Conservation (phyloP, 2,329 filamentous ascomycete species). For the Ceratocystis alfenasii region DNA sequence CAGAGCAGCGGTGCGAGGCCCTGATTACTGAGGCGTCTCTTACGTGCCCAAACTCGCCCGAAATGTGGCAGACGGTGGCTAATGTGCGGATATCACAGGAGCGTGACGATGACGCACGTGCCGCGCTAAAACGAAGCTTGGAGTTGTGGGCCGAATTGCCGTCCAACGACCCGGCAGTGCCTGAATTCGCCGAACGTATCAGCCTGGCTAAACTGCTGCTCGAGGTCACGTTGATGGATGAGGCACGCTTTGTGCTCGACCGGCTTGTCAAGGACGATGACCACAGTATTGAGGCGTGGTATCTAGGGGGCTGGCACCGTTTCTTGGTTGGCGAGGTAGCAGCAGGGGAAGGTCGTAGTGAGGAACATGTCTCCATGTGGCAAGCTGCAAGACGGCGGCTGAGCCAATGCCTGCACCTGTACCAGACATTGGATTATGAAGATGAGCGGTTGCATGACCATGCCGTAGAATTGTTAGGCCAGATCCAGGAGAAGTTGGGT, state of each 20-base stretch:
- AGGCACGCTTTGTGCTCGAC: slow-evolving; percentile 76
- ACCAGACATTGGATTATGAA: slow-evolving; percentile 67
- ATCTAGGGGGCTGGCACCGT: slow-evolving; percentile 87
- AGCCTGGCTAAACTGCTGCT: slow-evolving; percentile 75
- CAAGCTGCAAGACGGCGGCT: slow-evolving; percentile 73
- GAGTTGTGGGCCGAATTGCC: slow-evolving; percentile 71
- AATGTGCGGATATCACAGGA: slow-evolving; percentile 86
- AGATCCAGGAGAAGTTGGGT: slow-evolving; percentile 53
- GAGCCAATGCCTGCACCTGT: slow-evolving; percentile 68
- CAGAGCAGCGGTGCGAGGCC: slow-evolving; percentile 74
- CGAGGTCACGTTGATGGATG: slow-evolving; percentile 75
- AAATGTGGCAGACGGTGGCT: slow-evolving; percentile 90
- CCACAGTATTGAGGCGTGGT: slow-evolving; percentile 90
- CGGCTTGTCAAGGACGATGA: slow-evolving; percentile 80
- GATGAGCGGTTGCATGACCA: slow-evolving; percentile 68
- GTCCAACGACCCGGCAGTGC: slow-evolving; percentile 58
- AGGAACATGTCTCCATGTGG: slow-evolving; percentile 38
- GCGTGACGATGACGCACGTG: slow-evolving; percentile 63
- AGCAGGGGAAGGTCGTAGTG: slow-evolving; percentile 28
- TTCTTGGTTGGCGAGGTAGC: slow-evolving; percentile 56
- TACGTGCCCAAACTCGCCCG: slow-evolving; percentile 66
- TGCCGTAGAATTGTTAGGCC: slow-evolving; percentile 55
- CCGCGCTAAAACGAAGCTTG: slow-evolving; percentile 67
- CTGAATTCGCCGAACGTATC: slow-evolving; percentile 76
- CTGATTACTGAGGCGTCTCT: slow-evolving; percentile 84